These are phyloP conservation scores for Psophocarpus tetragonolobus DNA, from an alignment of 306 rosid genomes.

Conservation along the genomic window DNA sequence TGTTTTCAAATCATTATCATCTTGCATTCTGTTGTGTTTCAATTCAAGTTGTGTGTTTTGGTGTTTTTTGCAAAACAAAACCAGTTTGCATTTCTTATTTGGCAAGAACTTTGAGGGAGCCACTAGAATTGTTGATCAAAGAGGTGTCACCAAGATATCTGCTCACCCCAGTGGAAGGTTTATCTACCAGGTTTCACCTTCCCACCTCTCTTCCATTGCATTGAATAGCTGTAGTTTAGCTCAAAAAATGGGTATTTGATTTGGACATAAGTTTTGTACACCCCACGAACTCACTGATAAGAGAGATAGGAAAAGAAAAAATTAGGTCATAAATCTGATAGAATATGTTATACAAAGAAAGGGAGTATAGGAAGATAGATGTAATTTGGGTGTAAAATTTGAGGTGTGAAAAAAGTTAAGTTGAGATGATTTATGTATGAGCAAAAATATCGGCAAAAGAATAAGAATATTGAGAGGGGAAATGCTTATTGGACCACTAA, in stretches of 20 bases:
- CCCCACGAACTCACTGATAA: not conserved
- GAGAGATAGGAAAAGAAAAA: not conserved
- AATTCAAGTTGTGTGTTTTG: constrained; percentile 8
- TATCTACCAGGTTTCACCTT: constrained; percentile 74
- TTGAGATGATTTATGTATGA: not conserved
- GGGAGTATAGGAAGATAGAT: not conserved
- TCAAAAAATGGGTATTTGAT: not conserved
- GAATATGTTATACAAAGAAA: not conserved
- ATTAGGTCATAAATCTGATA: not conserved
- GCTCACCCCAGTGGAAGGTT: constrained; percentile 76
- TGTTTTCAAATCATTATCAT: not conserved
- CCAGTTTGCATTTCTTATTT: constrained; percentile 83
- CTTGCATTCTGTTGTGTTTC: not conserved
- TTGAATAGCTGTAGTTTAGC: not conserved
- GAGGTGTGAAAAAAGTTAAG: not conserved
- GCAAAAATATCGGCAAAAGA: not conserved
- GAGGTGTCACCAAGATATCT: constrained; percentile 73
- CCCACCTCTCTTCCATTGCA: not conserved
- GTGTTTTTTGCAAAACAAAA: not conserved
- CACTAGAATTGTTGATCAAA: constrained; percentile 80
- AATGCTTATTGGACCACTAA: not conserved
- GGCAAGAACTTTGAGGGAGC: constrained; percentile 95
- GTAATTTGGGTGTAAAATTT: not conserved
- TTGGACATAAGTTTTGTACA: not conserved
- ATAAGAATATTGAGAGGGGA: not conserved